Evolutionary conservation across 2,329 filamentous ascomycete species (phyloP), one percentile per base, ranked within the genome.

Genomic region (Bimuria novae-zelandiae): DNA sequence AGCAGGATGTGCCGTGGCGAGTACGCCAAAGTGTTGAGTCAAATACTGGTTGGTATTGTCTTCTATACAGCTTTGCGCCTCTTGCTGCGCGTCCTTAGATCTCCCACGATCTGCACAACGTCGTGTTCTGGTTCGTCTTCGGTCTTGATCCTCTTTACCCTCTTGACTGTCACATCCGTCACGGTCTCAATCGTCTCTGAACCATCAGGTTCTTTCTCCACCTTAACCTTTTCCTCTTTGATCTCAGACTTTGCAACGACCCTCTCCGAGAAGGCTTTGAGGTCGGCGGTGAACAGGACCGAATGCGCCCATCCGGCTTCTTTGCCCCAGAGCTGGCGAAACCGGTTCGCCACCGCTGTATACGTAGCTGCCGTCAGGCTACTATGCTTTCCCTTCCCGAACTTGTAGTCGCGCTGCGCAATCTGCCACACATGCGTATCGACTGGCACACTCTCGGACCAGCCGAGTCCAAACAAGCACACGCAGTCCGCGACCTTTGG

Each of bases 381-480:
- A 68, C 92, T 93, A 56, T 89, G 82, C 68, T 90, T 93, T 7
- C 84, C 85, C 64, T 87, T 90, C 6, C 90, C 90, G 65, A 99
- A 96, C 54, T 88, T 92, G 76, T 99, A 99, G 73, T 99, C 94
- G 48, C 94, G 83, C 72, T 95, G 90, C 0, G 94, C 95, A 68
- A 99, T 97, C 77, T 97, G 92, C 93, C 92, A 97, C 11, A 99
- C 83, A 75, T 99, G 95, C 1, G 95, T 99, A 73, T 99, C 94
- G 27, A 99, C 90, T 0, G 94, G 94, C 1, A 99, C 92, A 2
- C 92, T 87, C 75, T 97, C 93, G 27, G 89, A 89, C 93, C 95
- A 99, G 23, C 92, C 93, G 12, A 99, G 77, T 0, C 95, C 95
- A 89, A 99, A 97, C 17, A 99, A 78, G 69, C 90, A 96, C 7